Conservation (phyloP, 1,284 basidiomycete genomes). For the Irpex lacteus region DNA sequence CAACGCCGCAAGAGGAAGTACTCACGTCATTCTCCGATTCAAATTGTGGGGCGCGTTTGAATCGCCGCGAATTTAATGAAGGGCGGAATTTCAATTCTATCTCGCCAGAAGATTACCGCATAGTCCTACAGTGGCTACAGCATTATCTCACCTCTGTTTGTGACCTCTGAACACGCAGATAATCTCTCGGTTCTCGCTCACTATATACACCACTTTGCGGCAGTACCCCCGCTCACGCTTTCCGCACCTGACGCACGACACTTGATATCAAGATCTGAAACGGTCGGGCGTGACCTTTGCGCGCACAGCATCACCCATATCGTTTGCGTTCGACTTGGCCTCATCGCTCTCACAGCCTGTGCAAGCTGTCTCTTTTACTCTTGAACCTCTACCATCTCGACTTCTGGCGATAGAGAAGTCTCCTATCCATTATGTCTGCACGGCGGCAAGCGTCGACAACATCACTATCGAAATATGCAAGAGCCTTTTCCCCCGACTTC, state of each 20-base stretch:
- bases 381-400: not conserved
- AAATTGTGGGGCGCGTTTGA: not conserved
- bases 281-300: slow-evolving; percentile 7
- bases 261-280: slow-evolving; percentile 12
- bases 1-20: too few species aligned
- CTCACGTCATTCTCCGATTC: not conserved
- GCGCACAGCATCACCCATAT: slow-evolving; percentile 12
- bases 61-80: not conserved
- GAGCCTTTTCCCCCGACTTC: slow-evolving; percentile 49
- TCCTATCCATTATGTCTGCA: slow-evolving; percentile 23
- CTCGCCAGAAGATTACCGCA: not conserved
- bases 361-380: not conserved
- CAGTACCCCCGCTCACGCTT: not conserved
- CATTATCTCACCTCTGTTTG: not conserved
- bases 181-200: not conserved
- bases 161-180: not conserved
- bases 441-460: slow-evolving; percentile 73
- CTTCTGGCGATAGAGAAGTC: not conserved
- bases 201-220: not conserved
- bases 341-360: not conserved
- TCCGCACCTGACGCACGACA: not conserved
- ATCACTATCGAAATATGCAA: slow-evolving; percentile 65
- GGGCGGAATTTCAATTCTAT: not conserved
- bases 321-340: slow-evolving; percentile 4
- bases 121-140: not conserved